Conservation (phyloP, 176 grass and related monocot genomes). For the Cenchrus fungigraminus region DNA sequence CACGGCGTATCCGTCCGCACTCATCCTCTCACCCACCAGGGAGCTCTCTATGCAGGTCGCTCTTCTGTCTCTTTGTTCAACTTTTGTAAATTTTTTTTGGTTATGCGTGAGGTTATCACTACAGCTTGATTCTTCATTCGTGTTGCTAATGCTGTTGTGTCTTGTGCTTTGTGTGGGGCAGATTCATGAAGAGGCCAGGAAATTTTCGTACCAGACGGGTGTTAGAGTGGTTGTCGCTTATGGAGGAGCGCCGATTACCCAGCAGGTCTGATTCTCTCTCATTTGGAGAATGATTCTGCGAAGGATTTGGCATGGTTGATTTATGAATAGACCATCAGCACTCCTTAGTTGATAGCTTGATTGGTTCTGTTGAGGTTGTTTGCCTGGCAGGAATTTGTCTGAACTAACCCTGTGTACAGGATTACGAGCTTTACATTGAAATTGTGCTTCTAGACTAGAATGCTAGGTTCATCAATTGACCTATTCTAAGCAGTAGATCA, state of each 20-base stretch:
- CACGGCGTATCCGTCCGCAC: conserved; percentile 62
- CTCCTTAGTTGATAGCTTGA: background rate
- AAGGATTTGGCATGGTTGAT: background rate
- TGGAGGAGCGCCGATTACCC: conserved; percentile 90
- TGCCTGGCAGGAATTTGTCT: background rate
- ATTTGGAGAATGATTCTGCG: background rate
- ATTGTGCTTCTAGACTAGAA: background rate
- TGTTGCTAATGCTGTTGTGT: background rate
- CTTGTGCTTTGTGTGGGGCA: conserved; percentile 27
- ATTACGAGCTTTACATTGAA: too few relatives aligned
- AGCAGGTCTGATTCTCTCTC: conserved; percentile 61
- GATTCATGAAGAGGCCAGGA: conserved; percentile 97
- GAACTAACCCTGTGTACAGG: background rate
- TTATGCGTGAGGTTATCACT: too few relatives aligned
- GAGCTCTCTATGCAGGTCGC: conserved; percentile 90
- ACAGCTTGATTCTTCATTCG: too few relatives aligned
- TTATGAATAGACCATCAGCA: background rate
- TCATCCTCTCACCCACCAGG: conserved; percentile 94
- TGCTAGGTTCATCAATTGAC: too few relatives aligned
- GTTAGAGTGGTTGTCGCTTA: conserved; percentile 93
- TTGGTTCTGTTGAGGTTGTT: background rate
- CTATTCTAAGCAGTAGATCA: background rate
- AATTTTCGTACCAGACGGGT: conserved; percentile 94
- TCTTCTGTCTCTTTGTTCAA: background rate
- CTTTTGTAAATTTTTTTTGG: background rate